Conservation (phyloP, 768 basidiomycete species). For the Collybiopsis luxurians region DNA sequence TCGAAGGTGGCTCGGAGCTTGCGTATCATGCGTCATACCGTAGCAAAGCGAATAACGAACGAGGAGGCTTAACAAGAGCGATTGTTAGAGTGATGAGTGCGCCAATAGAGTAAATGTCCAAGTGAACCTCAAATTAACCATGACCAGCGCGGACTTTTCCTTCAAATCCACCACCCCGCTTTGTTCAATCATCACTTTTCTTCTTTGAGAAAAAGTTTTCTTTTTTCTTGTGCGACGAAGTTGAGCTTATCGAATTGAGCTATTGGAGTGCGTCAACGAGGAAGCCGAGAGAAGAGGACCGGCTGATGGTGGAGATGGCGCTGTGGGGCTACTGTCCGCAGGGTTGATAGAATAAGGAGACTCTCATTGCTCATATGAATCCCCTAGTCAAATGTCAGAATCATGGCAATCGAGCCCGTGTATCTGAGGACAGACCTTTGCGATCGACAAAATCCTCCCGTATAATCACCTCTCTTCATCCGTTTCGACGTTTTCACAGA, state of each 20-base stretch:
- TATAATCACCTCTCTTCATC: constrained; percentile 60
- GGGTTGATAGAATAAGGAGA: constrained; percentile 37
- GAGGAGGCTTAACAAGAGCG: no score
- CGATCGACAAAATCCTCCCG: constrained; percentile 71
- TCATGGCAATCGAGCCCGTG: background rate
- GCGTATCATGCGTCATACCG: no score
- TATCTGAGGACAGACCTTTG: constrained; percentile 50
- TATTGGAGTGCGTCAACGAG: background rate
- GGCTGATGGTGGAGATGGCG: background rate
- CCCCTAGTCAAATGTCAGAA: constrained; percentile 25
- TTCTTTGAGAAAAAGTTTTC: constrained; percentile 7
- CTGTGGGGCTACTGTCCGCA: constrained; percentile 8
- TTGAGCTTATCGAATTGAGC: background rate
- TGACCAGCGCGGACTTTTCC: no score
- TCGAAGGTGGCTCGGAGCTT: no score
- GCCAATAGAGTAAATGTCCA: no score
- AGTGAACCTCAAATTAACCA: no score
- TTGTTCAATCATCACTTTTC: background rate
- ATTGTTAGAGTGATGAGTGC: no score
- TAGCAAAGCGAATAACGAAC: no score
- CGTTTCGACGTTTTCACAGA: constrained; percentile 62
- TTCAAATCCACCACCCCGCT: no score
- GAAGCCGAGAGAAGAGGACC: background rate
- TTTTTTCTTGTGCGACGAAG: background rate
- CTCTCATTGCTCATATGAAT: constrained; percentile 50